Conservation (phyloP, 1,284 basidiomycete genomes). For the Heterobasidion parviporum region DNA sequence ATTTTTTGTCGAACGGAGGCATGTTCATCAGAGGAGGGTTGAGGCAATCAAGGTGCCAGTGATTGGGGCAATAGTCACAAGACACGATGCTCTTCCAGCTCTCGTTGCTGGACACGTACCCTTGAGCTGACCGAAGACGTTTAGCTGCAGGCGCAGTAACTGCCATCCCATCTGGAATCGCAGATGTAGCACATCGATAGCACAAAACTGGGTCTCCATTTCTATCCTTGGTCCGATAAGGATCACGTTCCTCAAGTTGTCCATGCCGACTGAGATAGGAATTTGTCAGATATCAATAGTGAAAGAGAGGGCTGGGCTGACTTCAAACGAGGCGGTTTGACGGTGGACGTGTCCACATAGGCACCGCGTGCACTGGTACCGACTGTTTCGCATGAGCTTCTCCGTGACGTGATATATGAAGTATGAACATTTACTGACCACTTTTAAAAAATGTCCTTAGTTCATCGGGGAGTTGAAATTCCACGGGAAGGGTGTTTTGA, state of each 20-base stretch:
- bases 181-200: slow-evolving; percentile 81
- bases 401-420: not conserved
- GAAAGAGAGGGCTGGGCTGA: slow-evolving; percentile 29
- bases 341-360: slow-evolving; percentile 71
- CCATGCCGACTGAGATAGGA: slow-evolving; percentile 66
- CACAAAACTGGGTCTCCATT: slow-evolving; percentile 81
- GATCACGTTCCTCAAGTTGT: slow-evolving; percentile 86
- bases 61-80: slow-evolving; percentile 92
- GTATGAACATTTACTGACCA: slow-evolving; percentile 38
- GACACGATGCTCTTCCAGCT: slow-evolving; percentile 73
- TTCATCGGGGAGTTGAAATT: slow-evolving; percentile 88
- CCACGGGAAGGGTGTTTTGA: slow-evolving; percentile 59
- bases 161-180: slow-evolving; percentile 44
- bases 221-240: slow-evolving; percentile 80
- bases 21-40: slow-evolving; percentile 84
- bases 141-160: slow-evolving; percentile 46
- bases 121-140: slow-evolving; percentile 37
- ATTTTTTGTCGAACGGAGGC: slow-evolving; percentile 85
- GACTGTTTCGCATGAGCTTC: slow-evolving; percentile 36
- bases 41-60: slow-evolving; percentile 97
- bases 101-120: slow-evolving; percentile 26
- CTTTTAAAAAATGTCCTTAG: slow-evolving; percentile 83
- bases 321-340: slow-evolving; percentile 75
- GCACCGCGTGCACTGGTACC: slow-evolving; percentile 64
- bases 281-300: not conserved